Base-by-base conservation (phyloP, 108 stramenopile genomes). In the Nannochloropsis gaditana region DNA sequence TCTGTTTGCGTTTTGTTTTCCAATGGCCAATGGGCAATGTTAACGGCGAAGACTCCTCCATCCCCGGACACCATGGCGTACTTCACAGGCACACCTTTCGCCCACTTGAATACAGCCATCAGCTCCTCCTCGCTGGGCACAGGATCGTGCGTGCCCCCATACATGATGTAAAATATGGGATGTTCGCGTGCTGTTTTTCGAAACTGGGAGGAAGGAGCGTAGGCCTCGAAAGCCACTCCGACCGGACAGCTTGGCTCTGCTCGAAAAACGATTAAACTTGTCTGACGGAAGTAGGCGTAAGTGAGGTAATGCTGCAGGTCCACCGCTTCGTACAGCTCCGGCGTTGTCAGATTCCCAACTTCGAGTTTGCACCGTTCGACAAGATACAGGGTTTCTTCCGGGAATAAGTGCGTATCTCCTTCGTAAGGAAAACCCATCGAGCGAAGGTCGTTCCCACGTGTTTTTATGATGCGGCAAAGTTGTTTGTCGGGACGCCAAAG, bases 371-470 rank as follows among this genome's bases (percentile, higher is more conserved):
- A 73, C 19, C 59, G 59, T 73, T 73, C 59, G 59, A 73, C 59
- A n/a, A 73, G 59, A n/a, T n/a, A 73, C 19, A 73, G 59, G 59
- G 59, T 73, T 73, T 73, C 59, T n/a, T 73, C 59, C 59, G 59
- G 59, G 6, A n/a, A 73, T 15, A 73, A n/a, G 59, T 73, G 59
- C n/a, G n/a, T 73, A n/a, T 73, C 59, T 15, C 59, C 59, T n/a
- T 73, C 59, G 8, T 73, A 73, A 3, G 59, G 59, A n/a, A 73
- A 73, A 2, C 59, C 59, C 59, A 73, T 73, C 19, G 59, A 73
- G 19, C 59, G 59, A n/a, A 73, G n/a, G n/a, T 73, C 59, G 59
- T 73, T 73, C n/a, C 59, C 59, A n/a, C 59, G 59, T 15, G 59
- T 73, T n/a, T 73, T 73, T 4, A 73, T 73, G 8, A 73, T 6